These are phyloP conservation scores for Oryza glumipatula DNA, from an alignment of 176 grass and related monocot species.

Conservation along the genomic window DNA sequence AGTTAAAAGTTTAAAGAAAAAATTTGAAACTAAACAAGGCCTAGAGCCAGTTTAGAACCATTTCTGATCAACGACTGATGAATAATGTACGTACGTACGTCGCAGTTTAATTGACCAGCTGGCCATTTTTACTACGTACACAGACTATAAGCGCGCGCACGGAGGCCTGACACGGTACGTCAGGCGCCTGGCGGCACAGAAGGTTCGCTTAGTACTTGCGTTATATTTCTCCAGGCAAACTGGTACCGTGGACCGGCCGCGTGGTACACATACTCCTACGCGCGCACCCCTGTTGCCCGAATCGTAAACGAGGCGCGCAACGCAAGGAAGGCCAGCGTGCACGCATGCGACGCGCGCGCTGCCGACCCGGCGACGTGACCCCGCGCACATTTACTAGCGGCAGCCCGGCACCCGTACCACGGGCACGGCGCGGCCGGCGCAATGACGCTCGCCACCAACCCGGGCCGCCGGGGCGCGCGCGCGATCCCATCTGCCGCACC, in stretches of 20 bases:
- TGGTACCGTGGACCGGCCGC: background rate
- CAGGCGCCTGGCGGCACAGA: too few relatives aligned
- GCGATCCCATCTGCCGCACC: background rate
- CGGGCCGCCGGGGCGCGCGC: background rate
- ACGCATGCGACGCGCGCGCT: too few relatives aligned
- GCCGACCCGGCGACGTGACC: background rate
- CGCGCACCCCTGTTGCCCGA: background rate
- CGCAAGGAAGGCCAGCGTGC: too few relatives aligned
- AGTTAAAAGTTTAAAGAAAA: too few relatives aligned
- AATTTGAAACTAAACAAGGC: too few relatives aligned
- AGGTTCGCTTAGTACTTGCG: background rate
- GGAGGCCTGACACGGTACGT: too few relatives aligned
- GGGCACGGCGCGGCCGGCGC: background rate
- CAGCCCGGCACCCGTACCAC: background rate
- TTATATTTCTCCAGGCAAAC: background rate
- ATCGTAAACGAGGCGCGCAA: background rate
- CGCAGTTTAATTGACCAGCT: background rate
- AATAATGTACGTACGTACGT: background rate
- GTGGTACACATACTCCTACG: background rate
- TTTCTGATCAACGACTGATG: background rate
- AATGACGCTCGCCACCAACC: slow-evolving; percentile 6
- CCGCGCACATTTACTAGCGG: background rate
- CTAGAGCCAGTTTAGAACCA: background rate
- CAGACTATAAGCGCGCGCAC: background rate
- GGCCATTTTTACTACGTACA: background rate